Base-by-base conservation (phyloP, 2,329 filamentous ascomycete genomes). In the Pyrenochaeta sp. region DNA sequence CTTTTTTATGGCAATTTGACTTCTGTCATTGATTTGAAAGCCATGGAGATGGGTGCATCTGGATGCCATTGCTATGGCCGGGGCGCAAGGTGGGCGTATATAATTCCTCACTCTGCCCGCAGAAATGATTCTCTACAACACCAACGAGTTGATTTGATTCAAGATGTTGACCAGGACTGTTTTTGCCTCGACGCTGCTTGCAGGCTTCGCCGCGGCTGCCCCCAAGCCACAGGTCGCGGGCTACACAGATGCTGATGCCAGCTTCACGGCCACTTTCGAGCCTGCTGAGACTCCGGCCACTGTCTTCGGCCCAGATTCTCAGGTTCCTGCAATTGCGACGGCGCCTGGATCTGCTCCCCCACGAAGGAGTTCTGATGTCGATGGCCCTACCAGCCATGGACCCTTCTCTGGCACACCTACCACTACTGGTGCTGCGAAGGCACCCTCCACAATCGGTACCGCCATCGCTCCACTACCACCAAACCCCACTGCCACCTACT, bases 391-490 rank as follows among this genome's bases (percentile, higher is more conserved):
- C 2, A 85, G 82, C 4, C 90, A 94, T 69, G 90, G 89, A 0
- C 82, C 89, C 0, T 94, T 81, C 72, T 84, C 77, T 2, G 90
- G 90, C 2, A 82, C 83, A 0, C 77, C 88, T 0, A 90, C 88
- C 0, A 90, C 85, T 0, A 91, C 86, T 0, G 90, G 90, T 3
- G 90, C 90, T 18, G 73, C 90, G 2, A 83, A 81, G 7, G 88
- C 83, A 30, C 64, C 70, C 2, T 78, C 76, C 0, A 81, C 86
- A 0, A 58, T 87, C 0, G 86, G 84, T 0, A 74, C 84, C 0
- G 83, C 83, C 1, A 83, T 94, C 44, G 75, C 83, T 0, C 78
- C 83, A 1, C 71, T 83, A 0, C 85, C 87, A 10, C 81, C 87
- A 0, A 82, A 83, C 27, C 81, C 83, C 0, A 85, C 83, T 7